These are phyloP conservation scores for Lichtheimia hyalospora DNA, from an alignment of 371 early-diverging fungal genomes.

Conservation along the genomic window DNA sequence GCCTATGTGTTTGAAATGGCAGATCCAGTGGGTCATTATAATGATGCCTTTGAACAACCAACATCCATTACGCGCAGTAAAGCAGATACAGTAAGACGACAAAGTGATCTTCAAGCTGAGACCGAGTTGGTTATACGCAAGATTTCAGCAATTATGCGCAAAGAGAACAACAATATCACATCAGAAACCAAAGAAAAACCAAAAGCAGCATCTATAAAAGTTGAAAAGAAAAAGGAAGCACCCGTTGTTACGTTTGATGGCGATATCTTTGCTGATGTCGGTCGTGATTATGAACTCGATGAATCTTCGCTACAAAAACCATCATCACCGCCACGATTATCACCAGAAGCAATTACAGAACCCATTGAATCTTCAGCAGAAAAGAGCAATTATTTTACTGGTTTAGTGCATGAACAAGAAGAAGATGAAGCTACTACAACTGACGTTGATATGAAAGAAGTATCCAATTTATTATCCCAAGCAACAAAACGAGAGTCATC, in stretches of 20 bases:
- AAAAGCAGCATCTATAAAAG: conserved; percentile 12
- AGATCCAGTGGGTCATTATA: conserved; percentile 50
- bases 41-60: conserved; percentile 65
- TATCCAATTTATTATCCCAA: conserved; percentile 10
- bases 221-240: background rate
- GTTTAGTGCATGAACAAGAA: conserved; percentile 17
- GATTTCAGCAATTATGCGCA: conserved; percentile 67
- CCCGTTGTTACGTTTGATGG: conserved; percentile 45
- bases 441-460: conserved; percentile 9
- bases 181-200: conserved; percentile 38
- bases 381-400: conserved; percentile 27
- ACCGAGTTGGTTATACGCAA: conserved; percentile 73
- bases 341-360: conserved; percentile 7
- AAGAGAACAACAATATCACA: conserved; percentile 8
- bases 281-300: conserved; percentile 72
- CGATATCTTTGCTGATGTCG: conserved; percentile 90
- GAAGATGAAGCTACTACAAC: conserved; percentile 10
- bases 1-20: conserved; percentile 75
- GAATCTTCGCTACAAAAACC: conserved; percentile 21
- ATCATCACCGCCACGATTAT: background rate
- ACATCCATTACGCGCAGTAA: conserved; percentile 79
- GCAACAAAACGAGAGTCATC: conserved; percentile 9
- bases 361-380: background rate
- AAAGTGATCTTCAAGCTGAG: conserved; percentile 31
- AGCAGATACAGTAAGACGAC: conserved; percentile 52